Conservation (phyloP, 345 rosid genomes). For the Acer yangbiense region DNA sequence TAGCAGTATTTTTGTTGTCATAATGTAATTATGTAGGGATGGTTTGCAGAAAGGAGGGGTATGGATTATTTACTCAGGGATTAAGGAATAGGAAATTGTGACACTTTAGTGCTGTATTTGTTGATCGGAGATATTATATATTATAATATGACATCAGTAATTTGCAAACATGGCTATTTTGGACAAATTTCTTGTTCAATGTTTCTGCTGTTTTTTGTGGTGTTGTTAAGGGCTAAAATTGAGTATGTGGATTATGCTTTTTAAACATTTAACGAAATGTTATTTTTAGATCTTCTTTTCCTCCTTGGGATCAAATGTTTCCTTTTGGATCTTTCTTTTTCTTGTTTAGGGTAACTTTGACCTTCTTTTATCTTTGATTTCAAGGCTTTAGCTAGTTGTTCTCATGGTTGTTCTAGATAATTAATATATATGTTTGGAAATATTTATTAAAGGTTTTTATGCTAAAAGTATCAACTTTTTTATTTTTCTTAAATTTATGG, state of each 20-base stretch:
- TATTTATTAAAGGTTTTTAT: neutral
- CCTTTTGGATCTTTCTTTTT: neutral
- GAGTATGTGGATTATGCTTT: neutral
- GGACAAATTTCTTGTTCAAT: constrained; percentile 1
- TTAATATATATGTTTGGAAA: neutral
- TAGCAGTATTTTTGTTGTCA: neutral
- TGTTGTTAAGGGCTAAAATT: no score
- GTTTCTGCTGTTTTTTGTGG: neutral
- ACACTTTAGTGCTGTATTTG: neutral
- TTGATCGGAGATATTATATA: neutral
- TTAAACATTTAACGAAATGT: neutral
- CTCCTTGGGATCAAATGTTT: neutral
- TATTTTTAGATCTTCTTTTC: neutral
- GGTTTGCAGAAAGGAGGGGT: neutral
- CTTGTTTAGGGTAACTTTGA: neutral
- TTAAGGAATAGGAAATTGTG: neutral
- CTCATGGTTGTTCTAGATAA: neutral
- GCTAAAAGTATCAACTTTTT: neutral
- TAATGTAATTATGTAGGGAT: neutral
- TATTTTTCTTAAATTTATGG: neutral
- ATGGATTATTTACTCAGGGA: neutral
- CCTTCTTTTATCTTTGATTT: neutral
- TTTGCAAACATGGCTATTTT: neutral
- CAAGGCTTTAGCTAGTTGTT: neutral
- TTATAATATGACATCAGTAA: neutral